Evolutionary conservation across 2,329 filamentous ascomycete species (phyloP), one percentile per base, ranked within the genome.

Genomic region (Mollisia scopiformis): DNA sequence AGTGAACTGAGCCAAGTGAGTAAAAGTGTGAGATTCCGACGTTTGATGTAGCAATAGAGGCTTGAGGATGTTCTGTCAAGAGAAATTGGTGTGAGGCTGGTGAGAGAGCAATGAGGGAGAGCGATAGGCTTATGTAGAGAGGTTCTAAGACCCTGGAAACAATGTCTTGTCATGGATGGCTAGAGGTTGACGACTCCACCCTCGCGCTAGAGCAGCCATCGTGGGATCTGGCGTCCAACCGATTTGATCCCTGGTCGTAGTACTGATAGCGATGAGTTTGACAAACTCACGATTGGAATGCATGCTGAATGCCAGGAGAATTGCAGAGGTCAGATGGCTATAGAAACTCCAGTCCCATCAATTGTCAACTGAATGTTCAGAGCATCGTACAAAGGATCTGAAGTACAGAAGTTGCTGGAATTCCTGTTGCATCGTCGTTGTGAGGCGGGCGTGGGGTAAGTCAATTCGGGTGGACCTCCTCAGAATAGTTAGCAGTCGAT

Each of bases 91-190:
- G 21, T 37, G 50, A 49, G 25, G 21, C 2, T 65, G n/a, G 31
- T 55, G 39, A 30, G 30, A 25, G 55, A 60, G 23, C 27, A 56
- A 59, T 16, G 43, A 54, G 31, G 60, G 39, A 52, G 57, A 58
- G 67, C 55, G 67, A 62, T 58, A 60, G 49, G 58, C 33, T 46
- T 55, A 69, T 68, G 63, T 68, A 68, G 61, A 59, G 55, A 56
- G 39, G 43, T 53, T 54, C 55, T 55, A 50, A 33, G 54, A 61
- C 41, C 55, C 51, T 58, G 58, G 61, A 55, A 39, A 28, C 37
- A 43, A 55, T 52, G 54, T 53, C 47, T 37, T 47, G 35, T 50
- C 59, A 47, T 58, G 58, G 57, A 61, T 59, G 55, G 28, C 41
- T 52, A 50, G 57, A 35, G 47, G 19, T 37, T 41, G 39, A 52